Conservation (phyloP, 371 early-diverging fungal species). For the Mortierella sp. region DNA sequence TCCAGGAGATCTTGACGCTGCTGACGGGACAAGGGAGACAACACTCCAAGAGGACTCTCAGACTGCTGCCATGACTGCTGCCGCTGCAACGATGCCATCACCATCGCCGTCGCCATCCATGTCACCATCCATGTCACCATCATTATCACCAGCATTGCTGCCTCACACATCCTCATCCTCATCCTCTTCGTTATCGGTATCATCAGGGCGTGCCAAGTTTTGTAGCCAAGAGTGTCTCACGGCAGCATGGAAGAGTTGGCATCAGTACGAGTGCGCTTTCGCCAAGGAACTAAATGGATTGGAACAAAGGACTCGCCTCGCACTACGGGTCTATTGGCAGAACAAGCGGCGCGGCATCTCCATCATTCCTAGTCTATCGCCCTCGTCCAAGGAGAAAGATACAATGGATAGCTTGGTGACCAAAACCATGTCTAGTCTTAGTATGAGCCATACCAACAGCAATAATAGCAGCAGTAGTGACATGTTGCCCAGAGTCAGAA, state of each 20-base stretch:
- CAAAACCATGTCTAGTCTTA: slow-evolving; percentile 1
- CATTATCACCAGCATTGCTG: background rate
- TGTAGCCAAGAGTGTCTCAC: slow-evolving; percentile 27
- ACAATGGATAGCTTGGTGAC: background rate
- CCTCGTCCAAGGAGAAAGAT: background rate
- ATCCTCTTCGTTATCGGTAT: no score
- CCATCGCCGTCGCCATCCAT: background rate
- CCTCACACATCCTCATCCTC: background rate
- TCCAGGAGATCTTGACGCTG: background rate
- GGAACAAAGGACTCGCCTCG: slow-evolving; percentile 18
- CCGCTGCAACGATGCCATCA: background rate
- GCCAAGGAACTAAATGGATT: slow-evolving; percentile 8
- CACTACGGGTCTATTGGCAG: slow-evolving; percentile 35
- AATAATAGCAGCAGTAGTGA: background rate
- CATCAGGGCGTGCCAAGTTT: slow-evolving; percentile 16
- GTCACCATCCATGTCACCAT: no score
- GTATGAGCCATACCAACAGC: slow-evolving; percentile 2
- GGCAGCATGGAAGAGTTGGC: slow-evolving; percentile 39
- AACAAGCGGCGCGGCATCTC: slow-evolving; percentile 6
- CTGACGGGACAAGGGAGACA: background rate
- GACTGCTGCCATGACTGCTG: background rate
- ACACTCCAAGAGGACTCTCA: no score
- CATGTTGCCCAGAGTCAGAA: background rate
- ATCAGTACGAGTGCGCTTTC: slow-evolving; percentile 34
- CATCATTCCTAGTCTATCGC: background rate